A percentile compares a stretch with the other conserved stretches of the same genome.
Evolutionary conservation across 768 basidiomycete species (phyloP).

Genomic region (Pulveroboletus sp.): DNA sequence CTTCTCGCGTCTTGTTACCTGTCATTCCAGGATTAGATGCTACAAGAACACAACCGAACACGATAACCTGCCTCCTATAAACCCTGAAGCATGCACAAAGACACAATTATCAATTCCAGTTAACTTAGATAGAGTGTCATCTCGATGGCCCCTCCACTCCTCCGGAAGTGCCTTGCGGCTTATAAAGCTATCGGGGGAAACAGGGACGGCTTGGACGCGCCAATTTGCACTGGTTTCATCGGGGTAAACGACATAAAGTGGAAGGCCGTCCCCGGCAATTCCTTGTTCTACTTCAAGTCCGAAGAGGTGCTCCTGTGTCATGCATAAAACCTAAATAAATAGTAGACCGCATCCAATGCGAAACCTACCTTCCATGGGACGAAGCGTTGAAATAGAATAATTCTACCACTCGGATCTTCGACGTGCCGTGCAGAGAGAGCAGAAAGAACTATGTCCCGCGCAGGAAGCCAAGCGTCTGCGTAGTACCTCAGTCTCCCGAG

Average conservation of each 20-base stretch:
- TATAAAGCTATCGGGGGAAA: conserved; percentile 77
- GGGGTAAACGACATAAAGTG: conserved; percentile 86
- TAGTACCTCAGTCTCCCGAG: conserved; percentile 74
- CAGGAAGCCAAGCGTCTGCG: conserved; percentile 88
- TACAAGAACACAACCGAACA: background rate
- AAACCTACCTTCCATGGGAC: conserved; percentile 79
- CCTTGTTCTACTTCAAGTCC: conserved; percentile 65
- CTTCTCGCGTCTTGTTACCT: conserved; percentile 90
- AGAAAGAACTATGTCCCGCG: conserved; percentile 69
- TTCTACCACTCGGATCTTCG: conserved; percentile 67
- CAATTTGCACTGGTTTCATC: conserved; percentile 73
- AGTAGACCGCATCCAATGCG: background rate
- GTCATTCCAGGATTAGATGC: conserved; percentile 11
- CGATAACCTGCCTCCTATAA: conserved; percentile 75
- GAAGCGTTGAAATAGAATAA: conserved; percentile 76
- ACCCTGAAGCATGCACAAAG: conserved; percentile 94
- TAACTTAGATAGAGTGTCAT: conserved; percentile 68
- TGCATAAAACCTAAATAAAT: conserved; percentile 15
- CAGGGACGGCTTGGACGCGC: conserved; percentile 91
- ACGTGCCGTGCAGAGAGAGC: conserved; percentile 51
- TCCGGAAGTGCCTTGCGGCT: conserved; percentile 92
- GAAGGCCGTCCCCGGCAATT: conserved; percentile 44
- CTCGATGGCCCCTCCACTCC: conserved; percentile 87
- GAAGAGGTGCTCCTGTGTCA: conserved; percentile 77
- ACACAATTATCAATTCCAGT: conserved; percentile 79